Percentiles rank a stretch among this genome's conserved stretches.
phyloP scores from a whole-genome alignment of 2,329 filamentous ascomycete genomes.

The Venturia aucupariae region DNA sequence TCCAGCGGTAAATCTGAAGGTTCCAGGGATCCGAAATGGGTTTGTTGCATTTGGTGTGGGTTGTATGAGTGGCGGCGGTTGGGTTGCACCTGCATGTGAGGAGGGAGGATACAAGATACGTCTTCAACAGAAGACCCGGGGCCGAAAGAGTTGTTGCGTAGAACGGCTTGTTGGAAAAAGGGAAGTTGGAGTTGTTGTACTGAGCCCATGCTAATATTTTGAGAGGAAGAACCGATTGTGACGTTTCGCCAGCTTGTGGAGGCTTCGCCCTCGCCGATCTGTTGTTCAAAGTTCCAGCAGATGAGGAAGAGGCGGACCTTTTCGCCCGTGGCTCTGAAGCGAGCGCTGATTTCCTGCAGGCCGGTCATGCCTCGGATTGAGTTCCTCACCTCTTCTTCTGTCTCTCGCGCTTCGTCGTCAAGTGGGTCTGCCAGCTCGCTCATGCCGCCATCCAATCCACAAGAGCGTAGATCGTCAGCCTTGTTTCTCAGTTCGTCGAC shows the following conservation, averaged over 20 bases:
- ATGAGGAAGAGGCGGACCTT: slow-evolving; percentile 26
- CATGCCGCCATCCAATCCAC: slow-evolving; percentile 7
- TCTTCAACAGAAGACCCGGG: neutral
- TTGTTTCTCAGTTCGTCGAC: slow-evolving; percentile 14
- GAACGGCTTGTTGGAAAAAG: neutral
- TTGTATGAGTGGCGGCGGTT: neutral
- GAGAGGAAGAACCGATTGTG: slow-evolving; percentile 9
- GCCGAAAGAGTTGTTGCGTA: slow-evolving; percentile 6
- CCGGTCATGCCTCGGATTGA: slow-evolving; percentile 31
- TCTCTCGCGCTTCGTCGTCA: slow-evolving; percentile 14
- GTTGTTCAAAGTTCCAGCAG: slow-evolving; percentile 31
- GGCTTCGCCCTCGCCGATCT: slow-evolving; percentile 18
- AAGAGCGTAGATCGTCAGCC: neutral
- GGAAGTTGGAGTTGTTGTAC: neutral
- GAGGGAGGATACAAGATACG: neutral
- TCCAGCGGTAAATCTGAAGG: neutral
- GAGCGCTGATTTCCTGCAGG: slow-evolving; percentile 34
- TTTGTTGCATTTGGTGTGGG: slow-evolving; percentile 1
- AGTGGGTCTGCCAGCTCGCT: neutral
- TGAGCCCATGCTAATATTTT: slow-evolving; percentile 18
- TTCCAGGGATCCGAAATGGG: neutral
- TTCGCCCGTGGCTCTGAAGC: slow-evolving; percentile 21
- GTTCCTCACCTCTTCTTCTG: slow-evolving; percentile 22
- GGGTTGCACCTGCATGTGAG: neutral
- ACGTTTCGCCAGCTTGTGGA: slow-evolving; percentile 28